Percentiles rank a stretch among this genome's conserved stretches.
Conservation (phyloP, 768 basidiomycete genomes). For the Dioszegia aurantiaca region DNA sequence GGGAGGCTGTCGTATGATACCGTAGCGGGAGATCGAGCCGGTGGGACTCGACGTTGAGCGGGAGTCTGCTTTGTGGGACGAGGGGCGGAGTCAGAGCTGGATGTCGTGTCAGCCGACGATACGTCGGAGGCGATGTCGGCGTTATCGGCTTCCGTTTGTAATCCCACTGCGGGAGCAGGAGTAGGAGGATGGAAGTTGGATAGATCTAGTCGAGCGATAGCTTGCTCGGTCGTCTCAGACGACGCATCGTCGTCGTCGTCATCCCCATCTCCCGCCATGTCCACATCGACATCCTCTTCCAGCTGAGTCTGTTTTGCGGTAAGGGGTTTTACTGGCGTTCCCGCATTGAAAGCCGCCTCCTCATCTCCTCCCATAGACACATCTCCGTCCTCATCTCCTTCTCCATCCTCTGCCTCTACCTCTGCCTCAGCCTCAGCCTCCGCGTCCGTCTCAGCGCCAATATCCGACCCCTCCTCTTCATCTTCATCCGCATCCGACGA, state of each 20-base stretch:
- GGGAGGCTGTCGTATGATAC: not conserved
- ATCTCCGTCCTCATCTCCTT: not conserved
- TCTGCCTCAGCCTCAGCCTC: not conserved
- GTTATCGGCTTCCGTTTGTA: no score
- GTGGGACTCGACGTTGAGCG: not conserved
- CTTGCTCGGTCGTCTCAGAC: not conserved
- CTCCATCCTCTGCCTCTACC: not conserved
- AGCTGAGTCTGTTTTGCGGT: no score
- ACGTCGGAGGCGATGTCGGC: no score
- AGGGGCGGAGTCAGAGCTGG: not conserved
- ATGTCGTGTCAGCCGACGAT: not conserved
- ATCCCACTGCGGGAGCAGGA: no score
- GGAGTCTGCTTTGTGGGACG: not conserved
- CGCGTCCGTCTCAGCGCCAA: not conserved
- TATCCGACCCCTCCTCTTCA: constrained; percentile 1
- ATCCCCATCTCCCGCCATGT: not conserved
- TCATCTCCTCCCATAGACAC: not conserved
- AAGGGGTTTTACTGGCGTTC: no score
- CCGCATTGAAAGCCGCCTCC: no score
- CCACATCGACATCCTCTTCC: no score
- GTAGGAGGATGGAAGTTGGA: no score
- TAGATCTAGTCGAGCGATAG: constrained; percentile 1
- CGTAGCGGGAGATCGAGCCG: not conserved
- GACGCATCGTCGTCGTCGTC: not conserved
- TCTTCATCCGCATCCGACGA: constrained; percentile 1